A percentile compares a stretch with the other conserved stretches of the same genome.
phyloP scores from a whole-genome alignment of 208 protist genomes.

The Naegleria fowleri region DNA sequence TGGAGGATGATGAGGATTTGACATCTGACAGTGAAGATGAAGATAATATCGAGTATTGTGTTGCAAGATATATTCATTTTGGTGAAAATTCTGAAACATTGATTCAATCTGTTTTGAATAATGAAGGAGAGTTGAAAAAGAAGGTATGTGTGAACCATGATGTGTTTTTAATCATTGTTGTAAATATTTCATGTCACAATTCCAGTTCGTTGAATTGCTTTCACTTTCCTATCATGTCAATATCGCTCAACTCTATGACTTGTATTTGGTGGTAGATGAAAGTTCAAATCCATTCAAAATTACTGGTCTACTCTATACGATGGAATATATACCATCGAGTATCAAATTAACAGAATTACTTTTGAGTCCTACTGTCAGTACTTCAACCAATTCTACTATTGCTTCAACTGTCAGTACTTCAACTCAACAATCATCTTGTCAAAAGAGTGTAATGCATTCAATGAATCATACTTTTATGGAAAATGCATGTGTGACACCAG shows the following conservation, averaged over 20 bases:
- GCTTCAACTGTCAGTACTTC: too few relatives aligned
- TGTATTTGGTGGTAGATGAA: neutral
- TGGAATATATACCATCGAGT: neutral
- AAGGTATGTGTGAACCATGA: neutral
- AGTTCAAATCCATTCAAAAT: neutral
- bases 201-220: neutral
- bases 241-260: neutral
- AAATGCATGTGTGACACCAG: too few relatives aligned
- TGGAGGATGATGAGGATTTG: neutral
- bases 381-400: neutral
- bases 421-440: too few relatives aligned
- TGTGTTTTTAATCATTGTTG: too few relatives aligned
- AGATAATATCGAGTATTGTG: neutral
- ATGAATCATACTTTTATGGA: too few relatives aligned
- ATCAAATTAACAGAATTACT: neutral
- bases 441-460: too few relatives aligned
- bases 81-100: neutral
- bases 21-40: neutral
- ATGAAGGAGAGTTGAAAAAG: neutral
- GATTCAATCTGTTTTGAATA: neutral
- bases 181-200: neutral
- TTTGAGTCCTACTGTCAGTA: neutral
- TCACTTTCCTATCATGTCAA: neutral
- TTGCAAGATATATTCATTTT: neutral
- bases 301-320: neutral